A percentile compares a stretch with the other conserved stretches of the same genome.
phyloP scores from a whole-genome alignment of 768 basidiomycete genomes.

The Leccinum arenicola region DNA sequence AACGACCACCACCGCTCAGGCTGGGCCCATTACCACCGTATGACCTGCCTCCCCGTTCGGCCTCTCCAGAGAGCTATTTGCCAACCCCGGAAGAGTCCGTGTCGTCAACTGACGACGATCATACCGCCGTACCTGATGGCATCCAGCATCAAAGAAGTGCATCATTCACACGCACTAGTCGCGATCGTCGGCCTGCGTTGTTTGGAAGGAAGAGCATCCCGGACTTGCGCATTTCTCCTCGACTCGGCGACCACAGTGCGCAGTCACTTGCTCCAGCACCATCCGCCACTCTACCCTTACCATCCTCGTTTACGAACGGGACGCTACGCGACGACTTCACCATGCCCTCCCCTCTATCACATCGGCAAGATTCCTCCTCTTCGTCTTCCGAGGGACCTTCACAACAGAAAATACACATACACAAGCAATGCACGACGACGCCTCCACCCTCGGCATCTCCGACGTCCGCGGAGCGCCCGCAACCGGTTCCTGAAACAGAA shows the following conservation, averaged over 20 bases:
- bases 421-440: slow-evolving; percentile 29
- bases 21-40: slow-evolving; percentile 43
- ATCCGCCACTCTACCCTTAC: slow-evolving; percentile 5
- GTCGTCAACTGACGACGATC: slow-evolving; percentile 45
- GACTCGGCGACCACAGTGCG: slow-evolving; percentile 33
- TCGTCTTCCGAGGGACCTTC: slow-evolving; percentile 33
- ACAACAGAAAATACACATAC: slow-evolving; percentile 20
- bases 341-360: slow-evolving; percentile 39
- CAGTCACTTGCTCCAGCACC: slow-evolving; percentile 26
- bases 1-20: slow-evolving; percentile 49
- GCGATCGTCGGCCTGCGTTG: slow-evolving; percentile 37
- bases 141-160: slow-evolving; percentile 47
- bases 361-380: slow-evolving; percentile 46
- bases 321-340: slow-evolving; percentile 29
- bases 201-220: slow-evolving; percentile 81
- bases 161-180: slow-evolving; percentile 44
- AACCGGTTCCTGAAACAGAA: slow-evolving; percentile 61
- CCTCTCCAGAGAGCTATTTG: slow-evolving; percentile 51
- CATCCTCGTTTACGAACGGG: slow-evolving; percentile 14
- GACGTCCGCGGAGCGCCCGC: slow-evolving; percentile 32
- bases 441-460: slow-evolving; percentile 39
- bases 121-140: slow-evolving; percentile 26
- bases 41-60: slow-evolving; percentile 44
- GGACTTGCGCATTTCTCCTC: slow-evolving; percentile 60
- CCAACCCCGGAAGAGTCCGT: slow-evolving; percentile 59